Percentiles rank a stretch among this genome's conserved stretches.
phyloP scores from a whole-genome alignment of 2,329 filamentous ascomycete genomes.

The Aspergillus niger region DNA sequence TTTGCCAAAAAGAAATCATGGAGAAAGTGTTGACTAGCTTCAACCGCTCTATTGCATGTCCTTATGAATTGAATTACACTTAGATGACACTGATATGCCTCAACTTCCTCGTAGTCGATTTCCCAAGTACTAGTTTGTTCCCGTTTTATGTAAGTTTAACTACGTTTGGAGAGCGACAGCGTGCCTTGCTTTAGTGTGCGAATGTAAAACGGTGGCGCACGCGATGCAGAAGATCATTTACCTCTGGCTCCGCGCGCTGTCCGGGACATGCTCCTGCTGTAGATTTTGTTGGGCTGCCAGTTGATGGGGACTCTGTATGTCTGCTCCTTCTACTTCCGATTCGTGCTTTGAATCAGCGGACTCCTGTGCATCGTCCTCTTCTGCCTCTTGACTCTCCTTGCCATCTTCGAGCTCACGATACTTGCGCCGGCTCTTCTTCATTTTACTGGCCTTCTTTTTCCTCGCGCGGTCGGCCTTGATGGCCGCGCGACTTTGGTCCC shows the following conservation, averaged over 20 bases:
- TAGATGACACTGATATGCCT: constrained; percentile 12
- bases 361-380: constrained; percentile 17
- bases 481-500: constrained; percentile 70
- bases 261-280: neutral
- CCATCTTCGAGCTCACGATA: constrained; percentile 36
- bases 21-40: neutral
- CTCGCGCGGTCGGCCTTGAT: constrained; percentile 89
- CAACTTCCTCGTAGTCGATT: neutral
- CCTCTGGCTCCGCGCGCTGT: neutral
- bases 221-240: neutral
- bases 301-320: neutral
- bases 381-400: constrained; percentile 13
- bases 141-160: no score
- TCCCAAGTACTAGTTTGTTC: no score
- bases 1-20: constrained; percentile 3
- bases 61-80: constrained; percentile 14
- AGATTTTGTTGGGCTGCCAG: neutral
- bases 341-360: constrained; percentile 1
- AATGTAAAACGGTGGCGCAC: neutral
- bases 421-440: constrained; percentile 49
- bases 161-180: no score
- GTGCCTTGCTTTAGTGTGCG: neutral
- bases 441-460: constrained; percentile 47
- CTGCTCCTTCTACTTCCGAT: neutral
- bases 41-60: constrained; percentile 11